Base-by-base conservation (phyloP, 441 rosid species). In the Corymbia citriodora region DNA sequence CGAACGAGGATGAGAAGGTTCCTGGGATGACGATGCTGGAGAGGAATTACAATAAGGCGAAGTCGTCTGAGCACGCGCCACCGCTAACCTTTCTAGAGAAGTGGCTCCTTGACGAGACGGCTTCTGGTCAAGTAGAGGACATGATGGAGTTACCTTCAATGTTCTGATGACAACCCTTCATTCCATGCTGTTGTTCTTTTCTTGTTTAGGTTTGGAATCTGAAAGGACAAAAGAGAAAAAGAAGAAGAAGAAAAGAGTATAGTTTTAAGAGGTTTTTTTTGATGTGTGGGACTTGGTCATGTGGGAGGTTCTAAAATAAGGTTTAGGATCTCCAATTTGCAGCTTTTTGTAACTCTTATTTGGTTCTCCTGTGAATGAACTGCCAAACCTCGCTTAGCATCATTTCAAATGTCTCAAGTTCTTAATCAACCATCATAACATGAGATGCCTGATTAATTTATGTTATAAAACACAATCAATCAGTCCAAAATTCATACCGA, bases 21-120 rank as follows among this genome's bases (percentile, higher is more conserved):
- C 81, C 25, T 13, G 86, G 31, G 89, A 36, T 16, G 49, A 70
- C 7, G 86, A 33, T 70, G 59, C 23, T 88, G 57, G 79, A 48
- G 40, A 70, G 54, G n/a, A 27, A 83, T 45, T n/a, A 55, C 53
- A 18, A 90, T 87, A 88, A 92, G 92, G 92, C 92, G 27, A 91
- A 91, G 92, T 9, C n/a, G 89, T 87, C 89, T 40, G 94, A 94
- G 55, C 79, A 91, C 23, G 70, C 93, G 89, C 98, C 96, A 59
- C 99, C 98, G 88, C 90, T 98, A 55, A 93, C 99, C 53, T 94
- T 95, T 93, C 97, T 98, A 90, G 99, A 98, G 96, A 98, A 98
- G 90, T 98, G 99, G 99, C 97, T 98, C 53, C 90, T 97, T 93
- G 99, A 97, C 89, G 99, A 98, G 95, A 95, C 90, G 5, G 72